Evolutionary conservation across 2,329 filamentous ascomycete genomes (phyloP).

Genomic region (Diplodia seriata): DNA sequence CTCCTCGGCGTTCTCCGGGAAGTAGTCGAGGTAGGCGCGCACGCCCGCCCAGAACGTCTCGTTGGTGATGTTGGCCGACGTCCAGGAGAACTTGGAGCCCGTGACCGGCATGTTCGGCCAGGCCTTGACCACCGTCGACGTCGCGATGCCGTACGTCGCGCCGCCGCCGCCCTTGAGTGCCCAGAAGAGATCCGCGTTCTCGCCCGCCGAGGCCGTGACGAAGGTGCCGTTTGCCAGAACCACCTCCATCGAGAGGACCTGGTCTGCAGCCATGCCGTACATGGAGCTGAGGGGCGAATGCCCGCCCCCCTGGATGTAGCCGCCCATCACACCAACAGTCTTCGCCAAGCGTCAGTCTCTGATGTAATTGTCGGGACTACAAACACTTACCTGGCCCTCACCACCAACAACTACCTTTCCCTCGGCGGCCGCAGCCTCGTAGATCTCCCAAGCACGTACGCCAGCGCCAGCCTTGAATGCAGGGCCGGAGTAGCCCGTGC

Average conservation of each 20-base stretch:
- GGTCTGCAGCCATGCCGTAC: constrained; percentile 43
- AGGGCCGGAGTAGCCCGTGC: constrained; percentile 40
- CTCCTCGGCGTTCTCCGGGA: constrained; percentile 40
- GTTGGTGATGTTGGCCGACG: constrained; percentile 45
- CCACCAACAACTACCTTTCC: constrained; percentile 41
- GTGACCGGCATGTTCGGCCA: constrained; percentile 28
- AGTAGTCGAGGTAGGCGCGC: constrained; percentile 41
- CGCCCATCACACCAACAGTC: constrained; percentile 45
- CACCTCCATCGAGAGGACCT: constrained; percentile 43
- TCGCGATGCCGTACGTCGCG: constrained; percentile 45
- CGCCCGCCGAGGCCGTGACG: constrained; percentile 40
- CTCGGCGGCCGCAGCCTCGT: constrained; percentile 37
- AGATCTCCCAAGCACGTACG: constrained; percentile 43
- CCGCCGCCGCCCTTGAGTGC: constrained; percentile 45
- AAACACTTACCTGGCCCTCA: constrained; percentile 36
- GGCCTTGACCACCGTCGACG: constrained; percentile 45
- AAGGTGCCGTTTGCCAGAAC: constrained; percentile 43
- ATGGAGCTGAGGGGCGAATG: constrained; percentile 36
- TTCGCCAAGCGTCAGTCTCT: constrained; percentile 34
- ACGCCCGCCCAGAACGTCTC: constrained; percentile 44
- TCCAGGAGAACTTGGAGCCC: constrained; percentile 57
- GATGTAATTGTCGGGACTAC: not conserved
- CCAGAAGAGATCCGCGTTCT: constrained; percentile 48
- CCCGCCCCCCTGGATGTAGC: constrained; percentile 44
- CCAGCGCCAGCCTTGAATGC: constrained; percentile 42